Evolutionary conservation across 495 filamentous ascomycete genomes (phyloP), one percentile per base, ranked within the genome.

Genomic region (Acidiella bohemica): DNA sequence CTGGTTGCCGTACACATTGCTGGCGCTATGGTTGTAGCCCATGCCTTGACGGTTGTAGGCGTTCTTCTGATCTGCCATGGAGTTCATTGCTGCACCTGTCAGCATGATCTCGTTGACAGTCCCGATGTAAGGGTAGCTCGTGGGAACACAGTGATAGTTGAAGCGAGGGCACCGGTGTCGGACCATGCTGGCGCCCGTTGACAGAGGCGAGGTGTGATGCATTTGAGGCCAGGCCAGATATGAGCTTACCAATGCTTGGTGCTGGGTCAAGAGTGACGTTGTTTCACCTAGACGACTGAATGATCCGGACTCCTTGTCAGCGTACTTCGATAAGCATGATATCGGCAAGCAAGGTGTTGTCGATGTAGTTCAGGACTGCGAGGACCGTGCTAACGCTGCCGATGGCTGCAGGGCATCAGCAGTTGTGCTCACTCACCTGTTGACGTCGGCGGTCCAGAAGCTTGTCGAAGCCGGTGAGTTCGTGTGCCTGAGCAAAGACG

Each of bases 1-100:
- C 17, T 36, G 36, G 44, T 42, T 42, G 52, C 23, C 23, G 47
- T 51, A 51, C 42, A 46, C 39, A 34, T 42, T 39, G 39, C 23
- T 34, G 16, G 26, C 36, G 42, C 37, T 32, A 36, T 51, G 42
- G 36, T 20, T 25, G n/a, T n/a, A n/a, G 26, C 29, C 31, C 30
- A 32, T 39, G n/a, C n/a, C n/a, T 0, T 20, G 17, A n/a, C 43
- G 42, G 32, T 37, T 29, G 47, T 51, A 51, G 42, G 18, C 31
- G 47, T 46, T 51, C 42, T 46, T 46, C 21, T 36, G 20, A 33
- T 46, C 37, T 25, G 25, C 22, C 29, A 46, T 42, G 31, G 37
- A 17, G 16, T 36, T 43, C 37, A 42, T 51, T 42, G 20, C 38
- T 46, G 36, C 12, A 14, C 19, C 2, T 10, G 34, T 37, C 34